Base-by-base conservation (phyloP, 352 stramenopile species). In the Phytophthora ramorum region DNA sequence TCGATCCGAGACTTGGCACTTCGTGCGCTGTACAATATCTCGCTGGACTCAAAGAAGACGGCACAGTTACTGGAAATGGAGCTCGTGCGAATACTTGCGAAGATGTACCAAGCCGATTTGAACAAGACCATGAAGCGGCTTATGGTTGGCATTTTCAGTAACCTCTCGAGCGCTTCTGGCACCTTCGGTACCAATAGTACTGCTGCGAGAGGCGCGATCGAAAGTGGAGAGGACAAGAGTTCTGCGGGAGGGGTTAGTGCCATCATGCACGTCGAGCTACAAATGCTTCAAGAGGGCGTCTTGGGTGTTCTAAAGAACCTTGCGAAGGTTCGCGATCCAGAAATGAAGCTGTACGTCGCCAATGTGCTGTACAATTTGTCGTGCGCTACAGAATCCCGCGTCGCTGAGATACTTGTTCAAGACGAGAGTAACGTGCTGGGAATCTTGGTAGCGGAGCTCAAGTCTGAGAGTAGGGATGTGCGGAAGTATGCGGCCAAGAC, bases 321-420 rank as follows among this genome's bases (percentile, higher is more conserved):
- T 6, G 75, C 79, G 28, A 91, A 91, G 51, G 78, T 91, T 10
- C 87, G 83, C 19, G 82, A 95, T 22, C 81, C 83, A 8, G 84
- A 95, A 58, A 96, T 89, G 13, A 92, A 92, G 43, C 74, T 95
- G 49, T 95, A 95, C 64, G 86, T 83, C 1, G 87, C 89, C 38
- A 93, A 95, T 46, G 80, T 88, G 30, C 74, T 96, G 8, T 91
- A 88, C 76, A 96, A 97, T 57, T 53, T 97, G 2, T 87, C 83
- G 35, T 93, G 82, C 45, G 75, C 70, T 48, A 12, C 24, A 13
- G 76, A 88, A 19, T 64, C 85, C 26, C 58, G 66, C 9, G 79
- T 89, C 14, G 37, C 70, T 8, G 68, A 79, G 14, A 44, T 64
- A 58, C 73, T 97, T n/a, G 75, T 95, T 26, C 78, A 81, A 7